Base-by-base conservation (phyloP, 352 stramenopile genomes). In the Phytophthora cactorum region DNA sequence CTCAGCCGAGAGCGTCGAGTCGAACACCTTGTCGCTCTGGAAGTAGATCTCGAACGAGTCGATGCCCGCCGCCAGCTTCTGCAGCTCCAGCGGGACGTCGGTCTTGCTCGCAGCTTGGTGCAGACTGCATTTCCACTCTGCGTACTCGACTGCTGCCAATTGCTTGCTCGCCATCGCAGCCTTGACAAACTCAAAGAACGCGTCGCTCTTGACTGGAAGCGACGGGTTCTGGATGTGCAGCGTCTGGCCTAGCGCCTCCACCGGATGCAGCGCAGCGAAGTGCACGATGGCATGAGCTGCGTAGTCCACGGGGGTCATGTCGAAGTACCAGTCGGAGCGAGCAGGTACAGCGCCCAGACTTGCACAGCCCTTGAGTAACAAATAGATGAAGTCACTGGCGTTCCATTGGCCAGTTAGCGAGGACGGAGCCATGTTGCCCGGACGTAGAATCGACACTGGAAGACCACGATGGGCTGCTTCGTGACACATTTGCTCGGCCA, bases 221-320 rank as follows among this genome's bases (percentile, higher is more conserved):
- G 67, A 63, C 0, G 78, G 66, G 72, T 90, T 93, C 66, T 93
- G 84, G 54, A 93, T 90, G 72, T 91, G 84, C 52, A 93, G 72
- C 54, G 84, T 89, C 66, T 89, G 78, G 5, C 85, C 85, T 1
- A 93, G 68, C 22, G 80, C 69, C 25, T 83, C 77, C 25, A 72
- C 75, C 5, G 85, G 83, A 52, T 76, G 78, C 25, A 86, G 59
- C 29, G 74, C 83, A n/a, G 78, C 68, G 39, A 98, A 83, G 61
- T 95, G 78, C 36, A 95, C 81, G 32, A 98, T 90, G 31, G 91
- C 85, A 34, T 81, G 84, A 17, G 91, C 89, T 8, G 92, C 92
- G 71, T 97, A 97, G 72, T 98, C 89, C 34, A 98, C 90, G 1
- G 93, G 91, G n/a, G 93, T 98, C 74, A 96, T 83, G 66, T 98